A percentile compares a stretch with the other conserved stretches of the same genome.
These are phyloP conservation scores for Hymenotorrendiella dingleyae DNA, from an alignment of 2,329 filamentous ascomycete genomes.

Conservation along the genomic window DNA sequence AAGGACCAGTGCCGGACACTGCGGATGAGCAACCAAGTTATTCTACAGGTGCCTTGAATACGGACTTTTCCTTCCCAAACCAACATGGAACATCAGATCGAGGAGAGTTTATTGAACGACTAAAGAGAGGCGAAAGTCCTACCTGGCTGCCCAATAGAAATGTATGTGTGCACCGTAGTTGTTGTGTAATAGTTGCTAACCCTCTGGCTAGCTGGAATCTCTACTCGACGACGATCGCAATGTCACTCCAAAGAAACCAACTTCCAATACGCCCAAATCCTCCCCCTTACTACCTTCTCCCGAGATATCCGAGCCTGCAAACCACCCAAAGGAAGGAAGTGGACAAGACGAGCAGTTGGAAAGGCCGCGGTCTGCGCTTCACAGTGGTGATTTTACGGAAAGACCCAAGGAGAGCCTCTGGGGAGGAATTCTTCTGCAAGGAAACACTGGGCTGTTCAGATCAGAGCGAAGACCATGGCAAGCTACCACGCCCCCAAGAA, in stretches of 20 bases:
- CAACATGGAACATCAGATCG: constrained; percentile 46
- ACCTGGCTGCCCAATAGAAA: constrained; percentile 64
- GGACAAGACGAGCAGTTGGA: constrained; percentile 62
- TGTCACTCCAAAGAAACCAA: constrained; percentile 21
- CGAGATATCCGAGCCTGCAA: constrained; percentile 32
- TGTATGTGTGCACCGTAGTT: constrained; percentile 36
- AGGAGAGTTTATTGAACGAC: constrained; percentile 72
- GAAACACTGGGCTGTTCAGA: constrained; percentile 11
- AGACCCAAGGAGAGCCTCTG: constrained; percentile 15
- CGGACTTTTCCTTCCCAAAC: constrained; percentile 15
- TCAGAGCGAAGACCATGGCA: constrained; percentile 38
- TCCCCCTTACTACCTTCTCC: constrained; percentile 32
- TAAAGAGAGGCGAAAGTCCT: constrained; percentile 74
- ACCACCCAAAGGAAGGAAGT: constrained; percentile 38
- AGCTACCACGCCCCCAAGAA: constrained; percentile 49
- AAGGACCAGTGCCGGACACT: constrained; percentile 42
- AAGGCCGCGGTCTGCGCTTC: constrained; percentile 71
- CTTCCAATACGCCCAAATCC: constrained; percentile 13
- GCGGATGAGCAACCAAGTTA: constrained; percentile 11
- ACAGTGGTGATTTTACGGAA: constrained; percentile 60
- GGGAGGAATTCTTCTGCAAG: constrained; percentile 8
- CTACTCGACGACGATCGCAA: constrained; percentile 25
- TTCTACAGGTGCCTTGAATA: constrained; percentile 12
- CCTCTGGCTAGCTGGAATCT: constrained; percentile 23
- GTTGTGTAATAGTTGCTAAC: neutral